Percentiles rank a stretch among this genome's conserved stretches.
Conservation (phyloP, 805 yeast genomes). For the Scheffersomyces stipitis region DNA sequence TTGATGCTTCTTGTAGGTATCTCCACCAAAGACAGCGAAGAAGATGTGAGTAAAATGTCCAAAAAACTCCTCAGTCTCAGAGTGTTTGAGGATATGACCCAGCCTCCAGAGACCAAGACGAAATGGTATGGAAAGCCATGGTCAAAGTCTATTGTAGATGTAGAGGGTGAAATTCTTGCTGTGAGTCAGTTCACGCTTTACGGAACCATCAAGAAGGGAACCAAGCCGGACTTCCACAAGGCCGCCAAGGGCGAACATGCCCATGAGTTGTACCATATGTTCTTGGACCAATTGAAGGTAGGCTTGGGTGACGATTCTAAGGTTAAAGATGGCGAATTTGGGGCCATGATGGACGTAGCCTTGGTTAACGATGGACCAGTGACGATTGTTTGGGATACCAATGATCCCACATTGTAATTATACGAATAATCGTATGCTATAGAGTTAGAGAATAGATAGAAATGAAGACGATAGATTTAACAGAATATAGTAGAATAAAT, state of each 20-base stretch:
- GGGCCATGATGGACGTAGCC: constrained; percentile 96
- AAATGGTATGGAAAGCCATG: constrained; percentile 66
- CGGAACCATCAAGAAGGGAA: constrained; percentile 83
- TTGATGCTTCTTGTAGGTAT: constrained; percentile 83
- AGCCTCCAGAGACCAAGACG: constrained; percentile 43
- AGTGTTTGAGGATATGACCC: constrained; percentile 64
- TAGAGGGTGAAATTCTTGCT: constrained; percentile 71
- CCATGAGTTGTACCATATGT: constrained; percentile 49
- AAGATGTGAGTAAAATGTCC: constrained; percentile 69
- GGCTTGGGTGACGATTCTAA: constrained; percentile 57
- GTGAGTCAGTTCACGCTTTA: constrained; percentile 92
- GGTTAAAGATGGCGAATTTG: constrained; percentile 87
- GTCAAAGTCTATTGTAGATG: constrained; percentile 59
- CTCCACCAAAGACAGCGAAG: constrained; percentile 70
- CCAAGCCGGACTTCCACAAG: constrained; percentile 91
- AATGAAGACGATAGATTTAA: too few species aligned
- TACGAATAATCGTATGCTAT: too few species aligned
- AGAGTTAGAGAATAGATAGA: too few species aligned
- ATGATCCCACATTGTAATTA: constrained; percentile 33
- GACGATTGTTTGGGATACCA: constrained; percentile 79
- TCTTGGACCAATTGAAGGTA: constrained; percentile 46
- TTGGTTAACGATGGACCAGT: constrained; percentile 92
- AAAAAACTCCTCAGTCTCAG: constrained; percentile 64
- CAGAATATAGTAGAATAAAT: too few species aligned
- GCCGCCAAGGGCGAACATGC: constrained; percentile 81